Evolutionary conservation across 2,329 filamentous ascomycete species (phyloP).

Genomic region (Zymoseptoria brevis): DNA sequence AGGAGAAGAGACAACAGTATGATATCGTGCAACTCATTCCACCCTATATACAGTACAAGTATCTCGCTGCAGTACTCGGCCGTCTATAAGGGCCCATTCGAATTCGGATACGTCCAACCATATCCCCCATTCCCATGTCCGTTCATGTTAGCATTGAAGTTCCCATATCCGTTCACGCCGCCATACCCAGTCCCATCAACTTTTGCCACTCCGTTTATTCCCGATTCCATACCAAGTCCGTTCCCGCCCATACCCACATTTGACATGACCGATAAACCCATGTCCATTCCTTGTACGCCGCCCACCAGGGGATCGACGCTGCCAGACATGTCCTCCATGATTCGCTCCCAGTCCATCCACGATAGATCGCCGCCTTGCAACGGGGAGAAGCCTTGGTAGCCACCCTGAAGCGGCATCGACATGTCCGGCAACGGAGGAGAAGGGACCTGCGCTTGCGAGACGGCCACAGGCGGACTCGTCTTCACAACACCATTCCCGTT

Average conservation of each 20-base stretch:
- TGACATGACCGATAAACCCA: neutral
- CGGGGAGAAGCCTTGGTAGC: neutral
- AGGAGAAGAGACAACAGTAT: neutral
- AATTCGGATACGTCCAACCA: neutral
- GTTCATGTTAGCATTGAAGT: neutral
- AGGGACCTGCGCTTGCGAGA: neutral
- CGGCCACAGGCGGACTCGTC: neutral
- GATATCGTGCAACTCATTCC: neutral
- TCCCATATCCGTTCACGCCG: neutral
- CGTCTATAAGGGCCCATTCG: neutral
- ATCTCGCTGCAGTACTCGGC: neutral
- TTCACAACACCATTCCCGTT: neutral
- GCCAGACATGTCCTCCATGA: constrained; percentile 18
- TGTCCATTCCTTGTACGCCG: neutral
- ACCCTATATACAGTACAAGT: neutral
- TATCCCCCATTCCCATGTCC: neutral
- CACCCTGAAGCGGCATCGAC: neutral
- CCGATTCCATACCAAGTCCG: neutral
- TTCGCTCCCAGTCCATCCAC: constrained; percentile 22
- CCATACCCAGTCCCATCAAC: neutral
- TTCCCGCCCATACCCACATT: neutral
- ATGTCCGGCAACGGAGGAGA: neutral
- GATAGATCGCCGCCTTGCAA: constrained; percentile 6
- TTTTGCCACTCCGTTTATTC: neutral
- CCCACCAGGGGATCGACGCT: neutral